Evolutionary conservation across 2,329 filamentous ascomycete species (phyloP).

Genomic region (Verticillium longisporum): DNA sequence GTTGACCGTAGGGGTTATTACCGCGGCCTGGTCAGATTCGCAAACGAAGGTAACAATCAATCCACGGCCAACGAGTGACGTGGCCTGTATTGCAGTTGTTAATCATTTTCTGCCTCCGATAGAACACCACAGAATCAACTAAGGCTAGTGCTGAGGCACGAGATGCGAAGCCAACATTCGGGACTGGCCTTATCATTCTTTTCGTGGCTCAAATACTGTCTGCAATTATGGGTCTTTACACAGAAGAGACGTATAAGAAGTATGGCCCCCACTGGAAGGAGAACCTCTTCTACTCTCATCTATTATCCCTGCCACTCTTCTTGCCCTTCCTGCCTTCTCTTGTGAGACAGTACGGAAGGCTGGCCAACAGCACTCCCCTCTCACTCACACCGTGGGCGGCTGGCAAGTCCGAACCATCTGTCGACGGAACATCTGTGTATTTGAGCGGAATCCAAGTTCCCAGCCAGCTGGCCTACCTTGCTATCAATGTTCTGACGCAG

Average conservation of each 20-base stretch:
- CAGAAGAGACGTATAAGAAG: conserved; percentile 78
- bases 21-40: conserved; percentile 85
- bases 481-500: conserved; percentile 79
- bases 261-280: conserved; percentile 92
- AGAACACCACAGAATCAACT: neutral
- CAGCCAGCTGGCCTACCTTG: conserved; percentile 64
- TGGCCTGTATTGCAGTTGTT: conserved; percentile 10
- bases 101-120: neutral
- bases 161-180: conserved; percentile 32
- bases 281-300: conserved; percentile 87
- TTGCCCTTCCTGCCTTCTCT: conserved; percentile 64
- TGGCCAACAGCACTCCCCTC: conserved; percentile 59
- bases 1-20: conserved; percentile 78
- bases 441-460: conserved; percentile 43
- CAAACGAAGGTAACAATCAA: conserved; percentile 60
- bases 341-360: conserved; percentile 52
- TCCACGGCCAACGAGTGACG: neutral
- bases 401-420: conserved; percentile 21
- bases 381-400: conserved; percentile 26
- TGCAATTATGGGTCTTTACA: conserved; percentile 91
- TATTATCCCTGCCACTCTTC: conserved; percentile 71
- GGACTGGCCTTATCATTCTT: conserved; percentile 71
- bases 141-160: neutral
- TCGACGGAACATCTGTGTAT: conserved; percentile 28
- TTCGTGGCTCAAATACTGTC: conserved; percentile 85